Evolutionary conservation across 2,329 filamentous ascomycete species (phyloP), one percentile per base, ranked within the genome.

Genomic region (Diaporthe sp.): DNA sequence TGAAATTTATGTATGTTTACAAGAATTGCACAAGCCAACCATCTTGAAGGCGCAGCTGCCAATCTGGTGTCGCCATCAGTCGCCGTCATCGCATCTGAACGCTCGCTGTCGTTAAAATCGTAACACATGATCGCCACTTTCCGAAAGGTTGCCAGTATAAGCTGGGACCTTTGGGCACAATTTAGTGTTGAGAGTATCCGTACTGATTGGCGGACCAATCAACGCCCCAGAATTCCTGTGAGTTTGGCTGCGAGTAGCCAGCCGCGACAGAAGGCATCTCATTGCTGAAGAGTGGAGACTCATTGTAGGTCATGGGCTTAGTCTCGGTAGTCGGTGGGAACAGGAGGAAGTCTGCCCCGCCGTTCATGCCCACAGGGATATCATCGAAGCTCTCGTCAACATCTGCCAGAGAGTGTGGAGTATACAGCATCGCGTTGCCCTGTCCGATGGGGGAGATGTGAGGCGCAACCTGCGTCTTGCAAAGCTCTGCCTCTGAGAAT

Each of bases 371-470:
- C 39, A 81, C 80, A 4, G 84, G 81, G 49, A 85, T 85, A 42
- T 92, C 92, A 55, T 90, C 89, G 79, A 92, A 94, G 53, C 88
- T 89, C 79, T 95, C 93, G 76, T 95, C 93, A 37, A 91, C 87
- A 34, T 91, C 89, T 25, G 86, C 85, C 76, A 91, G 83, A 0
- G 92, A 92, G 57, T 88, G 88, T 65, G 93, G 92, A 13, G 93
- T 93, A 83, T 89, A 93, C 44, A 95, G 88, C 85, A 94, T 94
- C 1, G 91, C 86, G 76, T 93, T 92, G 49, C 90, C 88, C 79
- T 94, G 93, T 7, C 92, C 93, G 72, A 88, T 87, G 12, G 93
- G 93, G 4, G 93, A 95, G 77, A 95, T 89, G 76, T 94, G 92
- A 37, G 87, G 84, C 44, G 85, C 82, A 44, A 79, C 79, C 75